Evolutionary conservation across 2,329 filamentous ascomycete genomes (phyloP).

Genomic region (Fusarium mundagurra): DNA sequence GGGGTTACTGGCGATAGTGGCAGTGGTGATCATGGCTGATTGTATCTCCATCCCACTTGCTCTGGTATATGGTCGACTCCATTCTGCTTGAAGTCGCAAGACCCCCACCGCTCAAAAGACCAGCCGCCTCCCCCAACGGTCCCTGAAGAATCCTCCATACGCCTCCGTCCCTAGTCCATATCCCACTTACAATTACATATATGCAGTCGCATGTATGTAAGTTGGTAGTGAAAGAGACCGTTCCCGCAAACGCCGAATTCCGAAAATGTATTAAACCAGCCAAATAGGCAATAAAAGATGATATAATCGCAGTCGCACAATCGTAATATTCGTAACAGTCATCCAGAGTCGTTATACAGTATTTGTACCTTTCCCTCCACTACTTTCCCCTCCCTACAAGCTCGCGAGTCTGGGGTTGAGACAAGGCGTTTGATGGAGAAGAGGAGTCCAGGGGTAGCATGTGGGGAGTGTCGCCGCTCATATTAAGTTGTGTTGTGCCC

Average conservation of each 20-base stretch:
- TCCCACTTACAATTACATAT: constrained; percentile 28
- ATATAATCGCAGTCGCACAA: constrained; percentile 37
- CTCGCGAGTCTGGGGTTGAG: constrained; percentile 3
- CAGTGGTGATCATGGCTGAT: constrained; percentile 10
- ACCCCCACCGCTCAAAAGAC: constrained; percentile 20
- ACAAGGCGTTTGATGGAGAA: not conserved
- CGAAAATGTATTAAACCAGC: constrained; percentile 40
- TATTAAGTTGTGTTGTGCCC: constrained; percentile 14
- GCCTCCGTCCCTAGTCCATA: constrained; percentile 32
- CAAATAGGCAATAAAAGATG: constrained; percentile 32
- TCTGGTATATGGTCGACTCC: constrained; percentile 21
- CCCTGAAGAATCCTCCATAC: constrained; percentile 29
- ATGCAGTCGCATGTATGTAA: constrained; percentile 21
- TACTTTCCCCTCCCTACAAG: not conserved
- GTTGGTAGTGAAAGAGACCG: not conserved
- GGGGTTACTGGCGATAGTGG: not conserved
- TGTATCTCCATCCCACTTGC: constrained; percentile 4
- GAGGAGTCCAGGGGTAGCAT: constrained; percentile 1
- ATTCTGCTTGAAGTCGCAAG: not conserved
- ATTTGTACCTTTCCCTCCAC: constrained; percentile 10
- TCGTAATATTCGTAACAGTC: constrained; percentile 45
- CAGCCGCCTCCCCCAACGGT: constrained; percentile 18
- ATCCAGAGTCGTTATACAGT: constrained; percentile 44
- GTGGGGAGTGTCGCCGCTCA: constrained; percentile 13
- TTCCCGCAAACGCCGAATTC: constrained; percentile 44